Percentiles rank a stretch among this genome's conserved stretches.
phyloP scores from a whole-genome alignment of 2,329 filamentous ascomycete genomes.

The Nothopassalora personata region DNA sequence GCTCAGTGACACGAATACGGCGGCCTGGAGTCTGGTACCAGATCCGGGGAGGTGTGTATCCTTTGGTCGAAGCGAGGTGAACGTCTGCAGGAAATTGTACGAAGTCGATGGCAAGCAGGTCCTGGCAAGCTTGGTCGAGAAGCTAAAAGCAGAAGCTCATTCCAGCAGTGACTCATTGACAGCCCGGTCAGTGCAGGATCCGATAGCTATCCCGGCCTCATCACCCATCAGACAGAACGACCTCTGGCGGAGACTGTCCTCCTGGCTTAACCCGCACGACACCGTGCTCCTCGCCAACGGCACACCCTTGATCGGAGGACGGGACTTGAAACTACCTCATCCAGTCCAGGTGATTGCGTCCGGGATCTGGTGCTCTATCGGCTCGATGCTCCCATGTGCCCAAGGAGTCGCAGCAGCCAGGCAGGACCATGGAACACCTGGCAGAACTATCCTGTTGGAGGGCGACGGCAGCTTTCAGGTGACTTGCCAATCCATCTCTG shows the following conservation, averaged over 20 bases:
- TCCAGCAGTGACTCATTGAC: not conserved
- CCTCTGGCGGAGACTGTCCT: conserved; percentile 5
- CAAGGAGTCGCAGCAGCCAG: conserved; percentile 72
- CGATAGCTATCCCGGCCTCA: not conserved
- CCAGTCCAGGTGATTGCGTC: conserved; percentile 72
- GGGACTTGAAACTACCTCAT: conserved; percentile 72
- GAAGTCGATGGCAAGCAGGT: conserved; percentile 18
- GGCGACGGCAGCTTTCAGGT: conserved; percentile 36
- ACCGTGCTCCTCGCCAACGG: conserved; percentile 83
- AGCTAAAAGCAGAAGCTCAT: not conserved
- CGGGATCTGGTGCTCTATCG: conserved; percentile 66
- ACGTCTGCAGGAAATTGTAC: conserved; percentile 31
- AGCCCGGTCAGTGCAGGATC: not conserved
- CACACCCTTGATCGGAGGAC: conserved; percentile 82
- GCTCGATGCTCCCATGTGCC: conserved; percentile 58
- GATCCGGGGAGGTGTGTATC: conserved; percentile 32
- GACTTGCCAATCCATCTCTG: conserved; percentile 60
- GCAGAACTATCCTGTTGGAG: conserved; percentile 46
- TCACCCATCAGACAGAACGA: conserved; percentile 3
- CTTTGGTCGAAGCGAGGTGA: conserved; percentile 23
- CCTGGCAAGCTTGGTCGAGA: not conserved
- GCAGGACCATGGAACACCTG: conserved; percentile 49
- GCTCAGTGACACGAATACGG: conserved; percentile 28
- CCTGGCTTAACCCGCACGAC: conserved; percentile 47
- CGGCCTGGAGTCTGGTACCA: conserved; percentile 37